Evolutionary conservation across 108 stramenopile species (phyloP), one percentile per base, ranked within the genome.

Genomic region (Fragilaria crotonensis): DNA sequence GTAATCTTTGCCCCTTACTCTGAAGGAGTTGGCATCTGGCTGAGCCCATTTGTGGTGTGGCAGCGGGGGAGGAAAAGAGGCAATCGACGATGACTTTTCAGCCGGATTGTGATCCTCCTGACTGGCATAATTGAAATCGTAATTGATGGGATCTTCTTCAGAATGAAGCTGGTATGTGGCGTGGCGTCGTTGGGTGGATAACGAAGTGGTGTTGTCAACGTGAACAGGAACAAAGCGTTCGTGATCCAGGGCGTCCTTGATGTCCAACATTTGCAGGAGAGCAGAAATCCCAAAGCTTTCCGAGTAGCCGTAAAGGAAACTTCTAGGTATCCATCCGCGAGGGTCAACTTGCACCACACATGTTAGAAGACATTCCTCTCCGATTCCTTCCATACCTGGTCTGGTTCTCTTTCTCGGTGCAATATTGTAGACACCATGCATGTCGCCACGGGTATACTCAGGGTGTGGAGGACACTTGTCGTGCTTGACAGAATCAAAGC

Each of bases 341-440:
- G 95, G 95, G 52, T 95, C 89, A 0, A 94, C 83, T 72, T 96
- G 94, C 17, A 89, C 88, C 4, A 87, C 78, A 21, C 81, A 70
- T 36, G 85, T 87, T 30, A 96, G 48, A 31, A 96, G 63, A 68
- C 92, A 94, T 76, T 95, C 92, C 20, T 23, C 14, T 31, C 53
- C 59, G 9, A 48, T 57, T 31, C 28, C 58, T 33, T 58, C 29
- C 31, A 52, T 72, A 4, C 53, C 19, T 31, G 56, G 19, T 22
- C 49, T 20, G 11, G 32, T 59, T n/a, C n/a, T n/a, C 31, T 73
- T 79, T 17, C 71, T 56, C 7, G 92, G 88, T 25, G 81, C 75
- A 28, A 96, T 89, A 0, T 90, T 92, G 60, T 78, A 90, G 19
- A 90, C 90, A 46, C 80, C 71, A 55, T 93, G 90, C 77, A 90